Conservation (phyloP, 1,139 yeast genomes). For the Lodderomyces metapsilosis region DNA sequence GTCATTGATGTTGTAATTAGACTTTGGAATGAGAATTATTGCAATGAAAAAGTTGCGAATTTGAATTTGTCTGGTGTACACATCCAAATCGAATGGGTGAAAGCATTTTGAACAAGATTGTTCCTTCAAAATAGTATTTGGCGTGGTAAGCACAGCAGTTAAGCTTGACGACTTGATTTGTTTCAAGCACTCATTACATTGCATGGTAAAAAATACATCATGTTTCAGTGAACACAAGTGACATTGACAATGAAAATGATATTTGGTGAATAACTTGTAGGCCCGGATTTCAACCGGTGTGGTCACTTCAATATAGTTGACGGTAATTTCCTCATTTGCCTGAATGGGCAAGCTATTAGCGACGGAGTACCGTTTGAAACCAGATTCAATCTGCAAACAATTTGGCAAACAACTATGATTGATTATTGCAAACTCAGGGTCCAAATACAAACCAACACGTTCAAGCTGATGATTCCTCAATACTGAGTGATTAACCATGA, state of each 20-base stretch:
- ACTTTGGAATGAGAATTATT: constrained; percentile 6
- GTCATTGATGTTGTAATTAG: constrained; percentile 7
- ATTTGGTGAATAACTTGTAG: constrained; percentile 13
- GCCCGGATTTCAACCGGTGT: constrained; percentile 11
- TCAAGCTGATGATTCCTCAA: constrained; percentile 15
- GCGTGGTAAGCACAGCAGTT: constrained; percentile 7
- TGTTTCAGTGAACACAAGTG: constrained; percentile 18
- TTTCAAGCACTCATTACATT: constrained; percentile 19
- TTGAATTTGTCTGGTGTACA: constrained; percentile 8
- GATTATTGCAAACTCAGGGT: constrained; percentile 32
- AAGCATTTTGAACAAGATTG: constrained; percentile 9
- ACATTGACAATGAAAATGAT: constrained; percentile 35
- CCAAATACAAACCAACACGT: constrained; percentile 32
- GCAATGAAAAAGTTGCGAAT: constrained; percentile 13
- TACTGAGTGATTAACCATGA: constrained; percentile 11
- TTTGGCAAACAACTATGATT: constrained; percentile 35
- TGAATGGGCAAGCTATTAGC: constrained; percentile 20
- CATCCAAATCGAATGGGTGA: constrained; percentile 7
- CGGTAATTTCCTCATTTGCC: constrained; percentile 24
- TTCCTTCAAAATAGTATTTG: constrained; percentile 11
- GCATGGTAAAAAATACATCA: constrained; percentile 22
- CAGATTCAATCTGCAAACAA: constrained; percentile 19
- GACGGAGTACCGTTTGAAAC: constrained; percentile 4
- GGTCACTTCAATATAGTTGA: constrained; percentile 23
- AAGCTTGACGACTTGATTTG: constrained; percentile 12